A percentile compares a stretch with the other conserved stretches of the same genome.
Evolutionary conservation across 257 asterid genomes (phyloP).

Genomic region (Verbena officinalis): DNA sequence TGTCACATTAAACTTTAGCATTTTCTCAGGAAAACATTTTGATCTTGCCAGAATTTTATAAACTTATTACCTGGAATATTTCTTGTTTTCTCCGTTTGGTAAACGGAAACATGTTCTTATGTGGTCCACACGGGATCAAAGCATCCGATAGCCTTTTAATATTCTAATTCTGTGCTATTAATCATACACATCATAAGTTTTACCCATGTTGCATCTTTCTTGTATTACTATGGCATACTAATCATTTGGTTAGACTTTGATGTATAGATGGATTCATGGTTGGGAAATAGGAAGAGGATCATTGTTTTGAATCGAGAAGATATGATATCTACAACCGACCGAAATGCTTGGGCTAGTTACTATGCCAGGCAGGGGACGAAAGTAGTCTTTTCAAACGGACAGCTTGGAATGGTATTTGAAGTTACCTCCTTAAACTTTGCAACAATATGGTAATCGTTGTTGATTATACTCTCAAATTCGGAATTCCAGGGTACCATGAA

Average conservation of each 20-base stretch:
- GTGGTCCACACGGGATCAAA: conserved; percentile 12
- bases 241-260: conserved; percentile 31
- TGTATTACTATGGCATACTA: conserved; percentile 18
- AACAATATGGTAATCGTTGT: conserved; percentile 15
- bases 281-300: conserved; percentile 87
- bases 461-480: conserved; percentile 21
- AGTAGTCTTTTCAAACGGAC: conserved; percentile 81
- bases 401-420: conserved; percentile 73
- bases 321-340: conserved; percentile 88
- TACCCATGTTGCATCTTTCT: conserved; percentile 9
- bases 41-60: conserved; percentile 2
- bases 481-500: conserved; percentile 79
- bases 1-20: background rate
- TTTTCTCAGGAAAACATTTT: background rate
- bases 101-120: background rate
- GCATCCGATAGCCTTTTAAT: conserved; percentile 3
- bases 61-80: background rate
- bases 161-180: conserved; percentile 11
- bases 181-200: conserved; percentile 1
- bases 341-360: conserved; percentile 96
- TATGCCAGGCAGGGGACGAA: conserved; percentile 84
- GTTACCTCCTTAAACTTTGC: background rate
- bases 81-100: background rate
- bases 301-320: conserved; percentile 93
- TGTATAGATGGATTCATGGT: conserved; percentile 88